Evolutionary conservation across 345 rosid genomes (phyloP).

Genomic region (Linum usitatissimum): DNA sequence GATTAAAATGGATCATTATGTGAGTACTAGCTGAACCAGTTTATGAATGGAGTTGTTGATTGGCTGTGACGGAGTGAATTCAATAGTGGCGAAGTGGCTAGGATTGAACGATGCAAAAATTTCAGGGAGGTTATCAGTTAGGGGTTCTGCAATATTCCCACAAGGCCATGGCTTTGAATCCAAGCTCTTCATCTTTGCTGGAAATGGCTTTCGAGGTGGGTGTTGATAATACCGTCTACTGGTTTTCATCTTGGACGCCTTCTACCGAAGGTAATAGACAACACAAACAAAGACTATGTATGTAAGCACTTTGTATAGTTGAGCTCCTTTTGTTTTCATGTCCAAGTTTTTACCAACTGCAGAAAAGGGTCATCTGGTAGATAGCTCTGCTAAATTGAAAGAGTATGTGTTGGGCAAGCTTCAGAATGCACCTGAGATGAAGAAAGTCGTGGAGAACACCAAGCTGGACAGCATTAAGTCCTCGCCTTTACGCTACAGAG

Average conservation of each 20-base stretch:
- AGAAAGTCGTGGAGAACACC: neutral
- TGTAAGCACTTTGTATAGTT: neutral
- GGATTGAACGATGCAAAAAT: neutral
- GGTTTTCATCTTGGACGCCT: neutral
- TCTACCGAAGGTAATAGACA: neutral
- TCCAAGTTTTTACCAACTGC: neutral
- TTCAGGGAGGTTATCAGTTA: neutral
- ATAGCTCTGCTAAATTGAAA: neutral
- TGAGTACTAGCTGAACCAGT: neutral
- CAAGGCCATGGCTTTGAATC: neutral
- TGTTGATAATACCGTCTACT: neutral
- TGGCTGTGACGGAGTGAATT: neutral
- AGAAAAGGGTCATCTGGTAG: neutral
- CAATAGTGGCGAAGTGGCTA: neutral
- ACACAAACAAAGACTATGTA: neutral
- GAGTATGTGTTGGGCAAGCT: neutral
- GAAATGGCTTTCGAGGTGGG: neutral
- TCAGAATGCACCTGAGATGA: neutral
- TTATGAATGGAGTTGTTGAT: neutral
- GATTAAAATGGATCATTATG: too few species aligned
- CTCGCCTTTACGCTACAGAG: neutral
- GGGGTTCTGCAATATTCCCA: neutral
- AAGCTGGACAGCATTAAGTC: neutral
- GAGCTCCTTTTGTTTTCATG: neutral
- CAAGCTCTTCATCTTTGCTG: neutral